Base-by-base conservation (phyloP, 139 green algal genomes). In the Diplosphaera chodatii region DNA sequence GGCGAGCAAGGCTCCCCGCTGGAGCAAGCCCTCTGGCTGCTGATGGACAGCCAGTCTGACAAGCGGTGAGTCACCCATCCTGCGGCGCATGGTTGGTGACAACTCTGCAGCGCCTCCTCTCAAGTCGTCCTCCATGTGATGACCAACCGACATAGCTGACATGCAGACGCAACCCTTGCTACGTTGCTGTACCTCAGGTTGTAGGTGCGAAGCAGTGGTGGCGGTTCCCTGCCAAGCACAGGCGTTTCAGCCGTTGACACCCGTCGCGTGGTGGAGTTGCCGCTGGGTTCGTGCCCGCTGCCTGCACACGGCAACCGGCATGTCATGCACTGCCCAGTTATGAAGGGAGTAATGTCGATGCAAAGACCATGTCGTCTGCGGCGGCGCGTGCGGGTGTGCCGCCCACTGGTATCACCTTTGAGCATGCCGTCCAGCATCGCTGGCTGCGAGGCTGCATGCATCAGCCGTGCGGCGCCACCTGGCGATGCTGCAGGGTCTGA, bases 1-100 rank as follows among this genome's bases (percentile, higher is more conserved):
- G 2, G 81, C 85, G 30, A 95, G 80, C 0, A 77, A 89, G 34
- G 78, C 68, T 0, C 89, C 89, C 0, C 86, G 84, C 67, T 90
- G 83, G 64, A 95, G 77, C 29, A 69, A 66, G 21, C 73, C 77
- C 41, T 90, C 80, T 72, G 85, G 48, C 1, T 87, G 87, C 0
- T 88, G 81, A 78, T 94, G 83, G 65, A 89, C 63, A n/a, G 72
- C 78, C 41, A 89, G 67, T 3, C 72, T 55, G n/a, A 77, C 82
- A 62, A 89, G 70, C 31, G 70, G 65, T 22, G 75, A 56, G 6
- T 88, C 79, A 0, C 84, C 84, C 31, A 89, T 75, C 62, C 80
- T 81, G 37, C 37, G 8, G 37, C 37, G 10, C 37, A 10, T 37
- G 64, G n/a, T n/a, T n/a, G n/a, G n/a, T n/a, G n/a, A n/a, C n/a